These are phyloP conservation scores for Saturnispora diversa DNA, from an alignment of 805 yeast genomes.

Conservation along the genomic window DNA sequence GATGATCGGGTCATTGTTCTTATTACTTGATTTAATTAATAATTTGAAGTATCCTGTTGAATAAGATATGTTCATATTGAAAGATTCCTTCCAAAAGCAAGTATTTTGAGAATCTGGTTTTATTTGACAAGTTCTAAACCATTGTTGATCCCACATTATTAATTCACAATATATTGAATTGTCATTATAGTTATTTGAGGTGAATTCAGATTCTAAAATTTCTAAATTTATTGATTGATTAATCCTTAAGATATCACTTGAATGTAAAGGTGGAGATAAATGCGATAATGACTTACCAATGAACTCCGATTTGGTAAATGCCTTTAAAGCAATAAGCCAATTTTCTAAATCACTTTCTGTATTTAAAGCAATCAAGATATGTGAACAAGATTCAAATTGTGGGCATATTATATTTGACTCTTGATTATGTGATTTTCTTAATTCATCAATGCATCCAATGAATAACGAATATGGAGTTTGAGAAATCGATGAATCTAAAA, in stretches of 20 bases:
- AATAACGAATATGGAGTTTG: conserved; percentile 51
- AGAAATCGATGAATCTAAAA: conserved; percentile 54
- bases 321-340: conserved; percentile 62
- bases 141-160: conserved; percentile 59
- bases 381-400: conserved; percentile 7
- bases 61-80: conserved; percentile 49
- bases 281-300: conserved; percentile 21
- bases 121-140: conserved; percentile 72
- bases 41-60: conserved; percentile 46
- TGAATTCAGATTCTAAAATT: conserved; percentile 58
- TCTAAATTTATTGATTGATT: conserved; percentile 48
- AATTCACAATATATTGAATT: conserved; percentile 56
- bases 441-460: conserved; percentile 47
- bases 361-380: conserved; percentile 55
- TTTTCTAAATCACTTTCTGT: conserved; percentile 64
- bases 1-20: conserved; percentile 19
- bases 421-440: conserved; percentile 37
- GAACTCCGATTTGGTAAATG: conserved; percentile 54
- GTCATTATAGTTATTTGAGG: conserved; percentile 12
- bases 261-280: no score
- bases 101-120: conserved; percentile 31
- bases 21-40: conserved; percentile 30
- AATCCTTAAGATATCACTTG: conserved; percentile 45
- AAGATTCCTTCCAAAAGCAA: conserved; percentile 83
- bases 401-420: background rate